Conservation (phyloP, 768 basidiomycete genomes). For the Pleurotus tuoliensis region DNA sequence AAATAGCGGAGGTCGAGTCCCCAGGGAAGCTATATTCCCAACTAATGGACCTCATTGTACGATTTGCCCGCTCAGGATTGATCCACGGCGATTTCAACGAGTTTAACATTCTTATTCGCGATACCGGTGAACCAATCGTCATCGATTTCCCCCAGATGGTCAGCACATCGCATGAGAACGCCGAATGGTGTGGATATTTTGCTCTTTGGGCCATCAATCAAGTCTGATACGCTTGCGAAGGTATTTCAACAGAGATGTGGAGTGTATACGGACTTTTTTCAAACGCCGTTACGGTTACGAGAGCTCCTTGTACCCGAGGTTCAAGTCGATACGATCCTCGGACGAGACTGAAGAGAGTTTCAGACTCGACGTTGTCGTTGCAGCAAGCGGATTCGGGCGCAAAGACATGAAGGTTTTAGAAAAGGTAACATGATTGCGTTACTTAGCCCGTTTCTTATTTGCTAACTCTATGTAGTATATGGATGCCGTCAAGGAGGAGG, state of each 20-base stretch:
- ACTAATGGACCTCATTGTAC: conserved; percentile 94
- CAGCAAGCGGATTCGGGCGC: conserved; percentile 89
- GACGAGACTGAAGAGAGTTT: conserved; percentile 45
- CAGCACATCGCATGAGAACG: conserved; percentile 93
- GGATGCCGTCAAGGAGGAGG: conserved; percentile 43
- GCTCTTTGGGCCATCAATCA: conserved; percentile 9
- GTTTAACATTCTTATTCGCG: conserved; percentile 95
- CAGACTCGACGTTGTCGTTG: conserved; percentile 84
- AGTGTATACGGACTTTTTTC: conserved; percentile 94
- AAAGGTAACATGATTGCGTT: conserved; percentile 51
- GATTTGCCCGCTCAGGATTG: conserved; percentile 89
- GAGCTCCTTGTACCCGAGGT: conserved; percentile 82
- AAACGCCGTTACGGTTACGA: conserved; percentile 89
- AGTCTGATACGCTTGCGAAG: conserved; percentile 35
- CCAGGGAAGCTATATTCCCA: conserved; percentile 88
- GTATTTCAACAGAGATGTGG: conserved; percentile 99
- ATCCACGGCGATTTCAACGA: conserved; percentile 99
- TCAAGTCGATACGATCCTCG: conserved; percentile 46
- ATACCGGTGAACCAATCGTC: conserved; percentile 71
- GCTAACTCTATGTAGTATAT: conserved; percentile 51
- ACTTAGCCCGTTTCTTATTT: conserved; percentile 13
- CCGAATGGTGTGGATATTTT: conserved; percentile 72
- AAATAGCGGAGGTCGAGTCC: conserved; percentile 76
- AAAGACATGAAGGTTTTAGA: conserved; percentile 80
- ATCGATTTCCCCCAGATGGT: conserved; percentile 99